Evolutionary conservation across 1,284 basidiomycete species (phyloP).

Genomic region (Grifola frondosa): DNA sequence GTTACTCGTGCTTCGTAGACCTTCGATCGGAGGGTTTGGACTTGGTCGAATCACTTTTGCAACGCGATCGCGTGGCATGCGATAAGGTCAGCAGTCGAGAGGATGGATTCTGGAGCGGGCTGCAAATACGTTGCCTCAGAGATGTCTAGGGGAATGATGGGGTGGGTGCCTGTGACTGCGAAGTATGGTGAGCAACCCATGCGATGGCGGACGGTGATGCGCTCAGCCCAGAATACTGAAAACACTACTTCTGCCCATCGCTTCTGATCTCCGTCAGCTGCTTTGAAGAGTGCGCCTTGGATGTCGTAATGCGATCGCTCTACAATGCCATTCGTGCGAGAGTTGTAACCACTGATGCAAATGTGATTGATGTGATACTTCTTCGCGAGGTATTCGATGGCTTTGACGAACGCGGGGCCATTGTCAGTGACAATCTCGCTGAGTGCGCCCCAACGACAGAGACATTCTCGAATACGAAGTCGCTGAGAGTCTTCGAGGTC

Average conservation of each 20-base stretch:
- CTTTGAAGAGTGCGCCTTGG: slow-evolving; percentile 35
- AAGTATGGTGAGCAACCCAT: slow-evolving; percentile 39
- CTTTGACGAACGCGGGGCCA: slow-evolving; percentile 31
- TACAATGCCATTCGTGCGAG: slow-evolving; percentile 37
- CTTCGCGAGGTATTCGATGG: slow-evolving; percentile 27
- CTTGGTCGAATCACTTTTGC: too few relatives aligned
- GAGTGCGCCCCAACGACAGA: slow-evolving; percentile 23
- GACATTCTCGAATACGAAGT: slow-evolving; percentile 28
- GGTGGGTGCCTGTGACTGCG: slow-evolving; percentile 35
- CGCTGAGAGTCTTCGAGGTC: slow-evolving; percentile 9
- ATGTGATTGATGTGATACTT: slow-evolving; percentile 40
- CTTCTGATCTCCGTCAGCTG: slow-evolving; percentile 29
- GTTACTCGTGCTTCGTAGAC: slow-evolving; percentile 23
- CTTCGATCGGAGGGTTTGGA: slow-evolving; percentile 11
- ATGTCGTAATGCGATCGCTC: slow-evolving; percentile 39
- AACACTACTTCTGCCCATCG: slow-evolving; percentile 30
- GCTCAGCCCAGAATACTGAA: slow-evolving; percentile 41
- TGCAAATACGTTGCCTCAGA: slow-evolving; percentile 37
- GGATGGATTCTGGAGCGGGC: slow-evolving; percentile 12
- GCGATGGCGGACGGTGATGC: slow-evolving; percentile 27
- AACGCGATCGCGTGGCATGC: too few relatives aligned
- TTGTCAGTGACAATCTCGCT: slow-evolving; percentile 27
- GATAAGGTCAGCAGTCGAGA: slow-evolving; percentile 29
- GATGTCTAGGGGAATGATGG: slow-evolving; percentile 38
- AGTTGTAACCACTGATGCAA: slow-evolving; percentile 44